Evolutionary conservation across 495 filamentous ascomycete genomes (phyloP), one percentile per base, ranked within the genome.

Genomic region (Poronia punctata): DNA sequence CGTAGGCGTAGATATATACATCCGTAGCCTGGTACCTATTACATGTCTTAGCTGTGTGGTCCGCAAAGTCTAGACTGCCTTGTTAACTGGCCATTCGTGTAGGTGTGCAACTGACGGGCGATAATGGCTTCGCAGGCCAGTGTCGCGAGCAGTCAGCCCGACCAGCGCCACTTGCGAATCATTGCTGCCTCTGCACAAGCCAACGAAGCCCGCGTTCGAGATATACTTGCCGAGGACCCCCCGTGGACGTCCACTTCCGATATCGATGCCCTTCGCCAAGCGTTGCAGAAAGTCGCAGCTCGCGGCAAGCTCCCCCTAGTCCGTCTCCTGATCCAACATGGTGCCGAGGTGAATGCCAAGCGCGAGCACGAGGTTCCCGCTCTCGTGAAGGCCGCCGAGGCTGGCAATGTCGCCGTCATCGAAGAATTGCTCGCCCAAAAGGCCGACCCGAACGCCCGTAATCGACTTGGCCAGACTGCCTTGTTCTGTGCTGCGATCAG

Each of bases 401-500:
- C 45, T 25, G 58, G 58, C 19, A 52, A 59, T 33, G 53, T 36
- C 10, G 50, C 45, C 14, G 38, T 61, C 23, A 53, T 59, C 7
- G 24, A 37, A 10, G 58, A 56, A 18, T 32, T 61, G 30, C 40
- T 61, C 19, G 44, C 43, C 17, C 50, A 46, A 19, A 28, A 43
- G 15, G 58, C 58, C 24, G 53, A 59, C n/a, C 48, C 48, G 18
- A 52, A 57, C 42, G 56, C 44, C 29, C 52, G 53, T 10, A 54
- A 50, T 35, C 53, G 52, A 7, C 47, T 43, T 25, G 46, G 48
- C 8, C 58, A 61, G 45, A 78, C 74, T 22, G 71, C 68, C 23
- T 48, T 83, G 25, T 79, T 80, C 66, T 70, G 65, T 2, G 77
- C 79, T n/a, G 74, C 75, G 14, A 68, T 70, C 63, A 69, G 67